phyloP scores from a whole-genome alignment of 768 basidiomycete genomes.

The Dacryopinax spathularia region DNA sequence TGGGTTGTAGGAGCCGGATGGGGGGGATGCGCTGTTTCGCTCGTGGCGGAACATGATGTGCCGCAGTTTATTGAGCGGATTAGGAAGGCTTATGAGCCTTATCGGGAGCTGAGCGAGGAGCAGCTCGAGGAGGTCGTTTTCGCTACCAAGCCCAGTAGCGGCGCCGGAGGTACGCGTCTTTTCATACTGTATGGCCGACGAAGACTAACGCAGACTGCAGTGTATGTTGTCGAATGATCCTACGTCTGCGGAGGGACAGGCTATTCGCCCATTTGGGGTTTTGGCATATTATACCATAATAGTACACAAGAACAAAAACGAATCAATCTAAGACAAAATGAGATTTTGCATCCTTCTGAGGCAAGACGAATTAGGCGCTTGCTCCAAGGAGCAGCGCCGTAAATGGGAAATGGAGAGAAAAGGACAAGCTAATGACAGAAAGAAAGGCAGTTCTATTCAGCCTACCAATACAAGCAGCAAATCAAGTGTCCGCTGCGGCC shows the following conservation, averaged over 20 bases:
- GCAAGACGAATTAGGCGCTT: neutral
- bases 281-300: neutral
- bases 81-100: constrained; percentile 48
- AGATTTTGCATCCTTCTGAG: neutral
- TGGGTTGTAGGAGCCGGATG: constrained; percentile 57
- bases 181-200: too few relatives aligned
- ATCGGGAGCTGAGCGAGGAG: constrained; percentile 43
- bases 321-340: neutral
- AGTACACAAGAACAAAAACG: neutral
- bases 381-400: neutral
- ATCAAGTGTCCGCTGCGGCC: neutral
- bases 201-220: neutral
- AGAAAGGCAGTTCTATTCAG: neutral
- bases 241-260: neutral
- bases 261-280: neutral
- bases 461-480: neutral
- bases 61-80: constrained; percentile 49
- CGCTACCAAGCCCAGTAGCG: constrained; percentile 68
- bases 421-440: too few relatives aligned
- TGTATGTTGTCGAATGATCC: neutral
- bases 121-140: constrained; percentile 55
- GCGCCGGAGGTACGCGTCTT: constrained; percentile 77
- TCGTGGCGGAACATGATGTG: constrained; percentile 52
- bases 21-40: constrained; percentile 80
- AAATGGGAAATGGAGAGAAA: neutral